Evolutionary conservation across 495 filamentous ascomycete species (phyloP).

Genomic region (Geoglossum glabrum): DNA sequence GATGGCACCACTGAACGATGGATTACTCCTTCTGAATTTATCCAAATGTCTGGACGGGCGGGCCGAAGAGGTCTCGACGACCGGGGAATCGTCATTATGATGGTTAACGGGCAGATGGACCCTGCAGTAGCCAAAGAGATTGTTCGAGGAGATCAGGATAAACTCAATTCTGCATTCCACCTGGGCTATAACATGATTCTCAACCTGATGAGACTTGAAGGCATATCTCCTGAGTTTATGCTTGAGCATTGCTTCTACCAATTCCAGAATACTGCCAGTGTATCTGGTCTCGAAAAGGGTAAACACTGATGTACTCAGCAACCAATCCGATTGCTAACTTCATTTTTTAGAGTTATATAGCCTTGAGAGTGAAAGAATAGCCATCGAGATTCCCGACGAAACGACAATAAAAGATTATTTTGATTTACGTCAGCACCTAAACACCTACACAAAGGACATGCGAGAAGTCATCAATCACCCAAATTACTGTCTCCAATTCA

Average conservation of each 20-base stretch:
- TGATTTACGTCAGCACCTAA: conserved; percentile 59
- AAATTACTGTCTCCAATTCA: conserved; percentile 55
- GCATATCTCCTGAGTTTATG: conserved; percentile 93
- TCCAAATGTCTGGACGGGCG: conserved; percentile 95
- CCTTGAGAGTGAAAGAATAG: conserved; percentile 48
- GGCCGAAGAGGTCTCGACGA: conserved; percentile 94
- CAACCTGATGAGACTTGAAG: conserved; percentile 87
- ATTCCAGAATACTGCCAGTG: conserved; percentile 82
- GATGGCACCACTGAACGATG: conserved; percentile 69
- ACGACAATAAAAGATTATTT: conserved; percentile 80
- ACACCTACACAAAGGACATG: conserved; percentile 68
- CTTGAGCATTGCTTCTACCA: conserved; percentile 91
- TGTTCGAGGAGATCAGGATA: conserved; percentile 87
- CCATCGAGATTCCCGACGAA: conserved; percentile 66
- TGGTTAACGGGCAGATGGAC: conserved; percentile 93
- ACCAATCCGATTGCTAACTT: background rate
- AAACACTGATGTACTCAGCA: conserved; percentile 1
- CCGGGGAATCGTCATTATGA: conserved; percentile 97
- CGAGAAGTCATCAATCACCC: conserved; percentile 76
- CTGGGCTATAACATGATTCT: conserved; percentile 99
- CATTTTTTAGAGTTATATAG: conserved; percentile 39
- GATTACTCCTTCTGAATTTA: conserved; percentile 87
- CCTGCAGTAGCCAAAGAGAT: conserved; percentile 84
- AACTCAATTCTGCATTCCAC: conserved; percentile 92
- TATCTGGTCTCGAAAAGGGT: conserved; percentile 57